Evolutionary conservation across 371 early-diverging fungal species (phyloP).

Genomic region (Apophysomyces variabilis): DNA sequence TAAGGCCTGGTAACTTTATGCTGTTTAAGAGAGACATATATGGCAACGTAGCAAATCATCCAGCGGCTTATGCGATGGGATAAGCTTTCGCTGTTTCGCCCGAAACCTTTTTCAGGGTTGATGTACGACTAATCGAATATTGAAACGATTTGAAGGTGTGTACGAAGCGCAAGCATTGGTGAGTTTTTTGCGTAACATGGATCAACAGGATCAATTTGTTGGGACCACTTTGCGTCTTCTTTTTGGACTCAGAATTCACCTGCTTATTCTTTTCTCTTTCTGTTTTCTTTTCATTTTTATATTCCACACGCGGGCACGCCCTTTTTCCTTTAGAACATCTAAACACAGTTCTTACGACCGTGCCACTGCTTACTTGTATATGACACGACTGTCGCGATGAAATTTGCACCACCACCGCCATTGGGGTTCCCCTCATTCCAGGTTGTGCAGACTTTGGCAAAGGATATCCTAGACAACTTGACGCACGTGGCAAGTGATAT

Average conservation of each 20-base stretch:
- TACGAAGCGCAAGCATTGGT: neutral
- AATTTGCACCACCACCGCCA: constrained; percentile 33
- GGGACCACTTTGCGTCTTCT: neutral
- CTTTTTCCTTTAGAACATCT: neutral
- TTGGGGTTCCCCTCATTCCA: constrained; percentile 29
- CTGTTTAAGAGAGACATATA: neutral
- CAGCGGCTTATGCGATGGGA: no score
- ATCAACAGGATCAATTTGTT: constrained; percentile 1
- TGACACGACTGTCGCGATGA: constrained; percentile 5
- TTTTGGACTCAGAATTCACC: constrained; percentile 7
- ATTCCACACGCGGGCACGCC: neutral
- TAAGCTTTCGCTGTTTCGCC: no score
- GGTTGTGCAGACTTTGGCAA: constrained; percentile 18
- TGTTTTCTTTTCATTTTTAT: constrained; percentile 4
- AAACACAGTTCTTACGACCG: neutral
- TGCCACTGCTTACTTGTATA: constrained; percentile 1
- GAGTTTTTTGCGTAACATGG: constrained; percentile 7
- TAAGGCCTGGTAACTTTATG: neutral
- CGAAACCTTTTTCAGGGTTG: no score
- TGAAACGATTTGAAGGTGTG: no score
- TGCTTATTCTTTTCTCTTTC: constrained; percentile 3
- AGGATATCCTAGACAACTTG: constrained; percentile 21
- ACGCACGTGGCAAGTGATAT: constrained; percentile 17
- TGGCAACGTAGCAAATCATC: neutral
- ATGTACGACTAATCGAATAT: no score